Base-by-base conservation (phyloP, 2,329 filamentous ascomycete species). In the Septoria petroselini region DNA sequence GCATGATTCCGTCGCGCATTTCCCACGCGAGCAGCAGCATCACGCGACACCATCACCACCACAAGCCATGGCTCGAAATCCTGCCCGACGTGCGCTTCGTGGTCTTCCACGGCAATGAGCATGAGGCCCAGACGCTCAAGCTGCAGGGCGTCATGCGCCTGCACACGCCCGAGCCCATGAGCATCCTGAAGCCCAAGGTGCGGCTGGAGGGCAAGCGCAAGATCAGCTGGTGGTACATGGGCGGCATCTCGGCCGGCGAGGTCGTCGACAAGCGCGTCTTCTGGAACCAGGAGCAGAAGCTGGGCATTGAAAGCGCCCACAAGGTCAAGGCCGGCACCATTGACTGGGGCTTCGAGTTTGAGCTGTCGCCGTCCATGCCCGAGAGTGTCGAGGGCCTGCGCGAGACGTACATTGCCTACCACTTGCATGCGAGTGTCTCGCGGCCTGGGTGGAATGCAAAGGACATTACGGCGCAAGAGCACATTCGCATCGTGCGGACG, bases 341-440 rank as follows among this genome's bases (percentile, higher is more conserved):
- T 57, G 74, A 75, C 61, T 76, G 73, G 73, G 69, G 71, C 23
- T 77, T 76, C 59, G 70, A 71, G 54, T 76, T 76, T 61, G 69
- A 68, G 52, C 67, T 77, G 58, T 68, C 70, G 9, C 68, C 67
- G 8, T 65, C 67, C 25, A 68, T 80, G 65, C 80, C 88, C 14
- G 93, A 97, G 76, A 95, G 89, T 64, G 81, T 98, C 33, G 93
- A 97, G 71, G 93, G 93, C 3, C 75, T 97, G 49, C 78, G 81
- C 48, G 88, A 94, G 61, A 91, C 87, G 12, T 91, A 86, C 71
- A 84, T 97, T 53, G 86, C 88, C 40, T 98, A 97, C 71, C 84
- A 86, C 58, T 77, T 98, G 64, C 95, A 95, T 70, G 93, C 91
- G 1, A 91, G 89, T 43, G 84, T 97, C 42, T 86, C 85, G 38